Evolutionary conservation across 495 filamentous ascomycete species (phyloP).

Genomic region (Podospora appendiculata): DNA sequence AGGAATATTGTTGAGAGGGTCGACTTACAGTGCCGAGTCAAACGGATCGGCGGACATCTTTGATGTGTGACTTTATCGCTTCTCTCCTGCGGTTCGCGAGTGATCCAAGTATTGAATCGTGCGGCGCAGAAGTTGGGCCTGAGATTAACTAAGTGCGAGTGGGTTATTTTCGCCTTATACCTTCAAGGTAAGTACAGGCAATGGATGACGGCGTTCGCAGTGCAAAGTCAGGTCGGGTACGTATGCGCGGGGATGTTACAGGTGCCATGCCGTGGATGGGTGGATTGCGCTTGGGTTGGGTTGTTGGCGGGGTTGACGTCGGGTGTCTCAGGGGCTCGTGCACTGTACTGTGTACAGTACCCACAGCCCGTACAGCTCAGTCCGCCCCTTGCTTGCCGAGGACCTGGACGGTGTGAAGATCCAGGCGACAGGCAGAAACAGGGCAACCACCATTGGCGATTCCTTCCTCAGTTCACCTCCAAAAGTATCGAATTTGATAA

Average conservation of each 20-base stretch:
- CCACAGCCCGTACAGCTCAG: too few species aligned
- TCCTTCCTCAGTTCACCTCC: too few species aligned
- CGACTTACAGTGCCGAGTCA: slow-evolving; percentile 71
- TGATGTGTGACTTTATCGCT: not conserved
- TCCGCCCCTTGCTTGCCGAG: not conserved
- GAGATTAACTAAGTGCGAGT: too few species aligned
- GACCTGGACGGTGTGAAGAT: too few species aligned
- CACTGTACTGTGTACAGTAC: too few species aligned
- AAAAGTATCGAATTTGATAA: too few species aligned
- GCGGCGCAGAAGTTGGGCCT: not conserved
- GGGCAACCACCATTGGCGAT: too few species aligned
- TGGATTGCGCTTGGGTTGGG: too few species aligned
- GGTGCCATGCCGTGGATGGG: not conserved
- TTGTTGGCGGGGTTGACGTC: slow-evolving; percentile 3
- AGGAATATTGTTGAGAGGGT: too few species aligned
- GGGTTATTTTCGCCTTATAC: too few species aligned
- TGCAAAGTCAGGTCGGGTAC: not conserved
- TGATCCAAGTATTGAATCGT: not conserved
- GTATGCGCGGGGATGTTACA: slow-evolving; percentile 4
- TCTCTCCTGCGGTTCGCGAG: not conserved
- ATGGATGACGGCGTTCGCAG: not conserved
- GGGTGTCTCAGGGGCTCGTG: slow-evolving; percentile 5
- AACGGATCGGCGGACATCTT: slow-evolving; percentile 53
- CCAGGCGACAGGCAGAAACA: not conserved
- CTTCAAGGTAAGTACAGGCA: too few species aligned